Evolutionary conservation across 495 filamentous ascomycete genomes (phyloP).

Genomic region (Hypoxylon crocopeplum): DNA sequence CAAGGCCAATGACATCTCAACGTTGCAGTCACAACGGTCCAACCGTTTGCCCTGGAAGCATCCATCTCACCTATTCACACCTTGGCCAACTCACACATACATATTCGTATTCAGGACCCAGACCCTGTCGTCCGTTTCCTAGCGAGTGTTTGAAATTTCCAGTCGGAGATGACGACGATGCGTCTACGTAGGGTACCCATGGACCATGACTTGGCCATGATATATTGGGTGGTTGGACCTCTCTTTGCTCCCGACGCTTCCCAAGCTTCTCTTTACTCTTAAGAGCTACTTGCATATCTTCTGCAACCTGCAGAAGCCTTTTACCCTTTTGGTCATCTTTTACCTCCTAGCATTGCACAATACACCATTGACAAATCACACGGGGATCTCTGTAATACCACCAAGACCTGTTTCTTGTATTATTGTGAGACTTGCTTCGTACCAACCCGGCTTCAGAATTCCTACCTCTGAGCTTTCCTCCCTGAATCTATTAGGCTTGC

Average conservation of each 20-base stretch:
- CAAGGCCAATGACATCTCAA: constrained; percentile 13
- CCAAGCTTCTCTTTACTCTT: constrained; percentile 12
- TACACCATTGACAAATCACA: constrained; percentile 8
- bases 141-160: too few species aligned
- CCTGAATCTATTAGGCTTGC: constrained; percentile 4
- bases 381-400: constrained; percentile 13
- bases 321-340: constrained; percentile 25
- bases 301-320: constrained; percentile 17
- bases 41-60: constrained; percentile 6
- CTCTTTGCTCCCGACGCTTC: constrained; percentile 9
- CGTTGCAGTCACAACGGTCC: constrained; percentile 5
- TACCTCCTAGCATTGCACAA: constrained; percentile 19
- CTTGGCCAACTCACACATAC: constrained; percentile 27
- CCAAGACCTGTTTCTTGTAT: constrained; percentile 9
- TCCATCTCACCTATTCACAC: constrained; percentile 24
- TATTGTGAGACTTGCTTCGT: constrained; percentile 8
- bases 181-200: constrained; percentile 12
- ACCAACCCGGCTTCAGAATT: constrained; percentile 6
- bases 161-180: constrained; percentile 31
- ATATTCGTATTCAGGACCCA: constrained; percentile 12
- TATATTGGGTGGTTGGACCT: constrained; percentile 40
- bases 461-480: not conserved
- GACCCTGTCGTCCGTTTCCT: constrained; percentile 29
- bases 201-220: constrained; percentile 18
- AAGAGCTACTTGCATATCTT: constrained; percentile 29